These are phyloP conservation scores for Fusarium caatingaense DNA, from an alignment of 2,329 filamentous ascomycete genomes.

Conservation along the genomic window DNA sequence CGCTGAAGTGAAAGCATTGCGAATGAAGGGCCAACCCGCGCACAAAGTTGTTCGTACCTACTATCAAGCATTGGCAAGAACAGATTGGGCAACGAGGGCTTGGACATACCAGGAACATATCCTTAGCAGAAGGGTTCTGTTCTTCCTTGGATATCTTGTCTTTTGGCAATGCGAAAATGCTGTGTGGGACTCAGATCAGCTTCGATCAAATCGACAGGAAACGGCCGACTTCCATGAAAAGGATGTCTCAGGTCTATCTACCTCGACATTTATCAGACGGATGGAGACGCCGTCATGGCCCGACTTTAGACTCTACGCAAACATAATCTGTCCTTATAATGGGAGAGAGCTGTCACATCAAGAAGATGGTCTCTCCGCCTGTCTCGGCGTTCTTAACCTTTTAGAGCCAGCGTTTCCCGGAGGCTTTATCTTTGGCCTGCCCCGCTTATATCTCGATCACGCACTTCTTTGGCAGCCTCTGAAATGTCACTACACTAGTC, in stretches of 20 bases:
- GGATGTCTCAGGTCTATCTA: not conserved
- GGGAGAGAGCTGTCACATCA: not conserved
- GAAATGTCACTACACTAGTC: not conserved
- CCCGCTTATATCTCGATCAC: not conserved
- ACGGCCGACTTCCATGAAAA: not conserved
- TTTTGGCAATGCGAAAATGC: not conserved
- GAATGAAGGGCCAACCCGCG: not conserved
- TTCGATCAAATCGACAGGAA: not conserved
- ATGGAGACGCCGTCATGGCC: not conserved
- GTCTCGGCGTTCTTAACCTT: not conserved
- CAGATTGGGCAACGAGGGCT: not conserved
- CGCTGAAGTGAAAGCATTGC: not conserved
- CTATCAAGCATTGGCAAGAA: not conserved
- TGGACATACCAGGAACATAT: not conserved
- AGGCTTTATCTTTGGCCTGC: not conserved
- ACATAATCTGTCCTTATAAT: not conserved
- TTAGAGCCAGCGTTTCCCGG: not conserved
- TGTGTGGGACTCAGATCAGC: not conserved
- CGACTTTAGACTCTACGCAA: not conserved
- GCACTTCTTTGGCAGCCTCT: not conserved
- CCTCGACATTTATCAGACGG: not conserved
- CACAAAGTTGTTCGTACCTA: not conserved
- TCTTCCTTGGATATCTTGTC: not conserved
- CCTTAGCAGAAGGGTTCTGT: not conserved
- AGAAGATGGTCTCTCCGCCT: not conserved